A percentile compares a stretch with the other conserved stretches of the same genome.
These are phyloP conservation scores for Mycena sanguinolenta DNA, from an alignment of 768 basidiomycete species.

Conservation along the genomic window DNA sequence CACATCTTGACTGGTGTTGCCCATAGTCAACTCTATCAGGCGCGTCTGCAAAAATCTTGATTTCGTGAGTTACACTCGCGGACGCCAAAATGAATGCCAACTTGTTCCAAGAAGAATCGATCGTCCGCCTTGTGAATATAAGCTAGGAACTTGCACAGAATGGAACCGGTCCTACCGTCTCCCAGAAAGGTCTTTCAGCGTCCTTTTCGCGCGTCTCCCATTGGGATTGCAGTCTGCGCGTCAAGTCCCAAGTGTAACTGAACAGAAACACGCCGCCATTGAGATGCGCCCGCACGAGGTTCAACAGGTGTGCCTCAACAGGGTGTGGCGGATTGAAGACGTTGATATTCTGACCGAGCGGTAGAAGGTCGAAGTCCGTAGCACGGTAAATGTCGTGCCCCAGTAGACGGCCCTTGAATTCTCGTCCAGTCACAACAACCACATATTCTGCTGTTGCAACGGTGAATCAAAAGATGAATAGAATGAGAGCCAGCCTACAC, in stretches of 20 bases:
- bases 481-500: constrained; percentile 60
- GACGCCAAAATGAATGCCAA: constrained; percentile 56
- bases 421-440: constrained; percentile 87
- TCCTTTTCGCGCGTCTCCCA: constrained; percentile 69
- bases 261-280: constrained; percentile 86
- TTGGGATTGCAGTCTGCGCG: constrained; percentile 88
- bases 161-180: constrained; percentile 69
- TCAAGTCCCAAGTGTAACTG: constrained; percentile 92
- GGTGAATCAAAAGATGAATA: background rate
- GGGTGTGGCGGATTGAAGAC: constrained; percentile 81
- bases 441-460: constrained; percentile 86
- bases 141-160: background rate
- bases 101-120: constrained; percentile 99
- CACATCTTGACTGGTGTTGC: constrained; percentile 74
- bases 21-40: constrained; percentile 55
- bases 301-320: constrained; percentile 89
- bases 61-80: constrained; percentile 75
- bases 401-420: constrained; percentile 82
- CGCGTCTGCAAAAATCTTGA: constrained; percentile 56
- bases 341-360: constrained; percentile 80
- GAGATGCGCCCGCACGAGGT: constrained; percentile 89
- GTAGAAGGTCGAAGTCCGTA: constrained; percentile 92
- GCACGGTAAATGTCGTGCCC: constrained; percentile 91
- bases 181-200: constrained; percentile 75
- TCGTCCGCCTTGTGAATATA: constrained; percentile 79